These are phyloP conservation scores for Tolypocladium endophyticum DNA, from an alignment of 2,329 filamentous ascomycete genomes.

Conservation along the genomic window DNA sequence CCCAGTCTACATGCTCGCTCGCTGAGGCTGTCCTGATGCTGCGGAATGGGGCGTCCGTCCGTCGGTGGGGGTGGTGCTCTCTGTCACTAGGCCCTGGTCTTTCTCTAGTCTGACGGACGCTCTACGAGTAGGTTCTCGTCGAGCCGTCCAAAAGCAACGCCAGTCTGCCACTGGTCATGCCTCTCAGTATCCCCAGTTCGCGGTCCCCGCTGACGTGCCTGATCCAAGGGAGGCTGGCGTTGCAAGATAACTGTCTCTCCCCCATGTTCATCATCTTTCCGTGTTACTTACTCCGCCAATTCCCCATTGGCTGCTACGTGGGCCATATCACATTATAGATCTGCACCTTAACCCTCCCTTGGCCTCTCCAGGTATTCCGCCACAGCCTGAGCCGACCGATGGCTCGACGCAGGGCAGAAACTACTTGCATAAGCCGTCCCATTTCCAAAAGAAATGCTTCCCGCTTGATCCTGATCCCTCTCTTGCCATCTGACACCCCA, in stretches of 20 bases:
- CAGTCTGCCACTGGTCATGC: constrained; percentile 2
- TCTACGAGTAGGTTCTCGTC: not conserved
- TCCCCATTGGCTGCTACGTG: not conserved
- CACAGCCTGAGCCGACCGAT: constrained; percentile 4
- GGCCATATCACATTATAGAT: not conserved
- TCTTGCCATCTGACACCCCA: constrained; percentile 10
- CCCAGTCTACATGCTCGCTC: not conserved
- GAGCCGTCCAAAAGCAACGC: constrained; percentile 1
- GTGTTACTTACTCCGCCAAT: not conserved
- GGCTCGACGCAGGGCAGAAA: constrained; percentile 18
- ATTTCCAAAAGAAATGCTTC: constrained; percentile 23
- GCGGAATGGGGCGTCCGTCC: not conserved
- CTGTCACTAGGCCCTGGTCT: not conserved
- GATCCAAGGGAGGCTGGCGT: constrained; percentile 6
- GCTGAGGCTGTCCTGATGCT: not conserved
- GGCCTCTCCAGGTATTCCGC: not conserved
- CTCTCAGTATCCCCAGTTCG: not conserved
- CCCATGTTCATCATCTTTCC: not conserved
- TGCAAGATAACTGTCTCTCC: constrained; percentile 1
- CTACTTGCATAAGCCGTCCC: constrained; percentile 19
- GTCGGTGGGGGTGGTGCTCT: not conserved
- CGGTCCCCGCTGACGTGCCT: constrained; percentile 4
- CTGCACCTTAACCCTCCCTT: constrained; percentile 3
- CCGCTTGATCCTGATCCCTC: constrained; percentile 15
- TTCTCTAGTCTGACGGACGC: not conserved